Evolutionary conservation across 305 asterid genomes (phyloP).

Genomic region (Fraxinus xanthoxyloides): DNA sequence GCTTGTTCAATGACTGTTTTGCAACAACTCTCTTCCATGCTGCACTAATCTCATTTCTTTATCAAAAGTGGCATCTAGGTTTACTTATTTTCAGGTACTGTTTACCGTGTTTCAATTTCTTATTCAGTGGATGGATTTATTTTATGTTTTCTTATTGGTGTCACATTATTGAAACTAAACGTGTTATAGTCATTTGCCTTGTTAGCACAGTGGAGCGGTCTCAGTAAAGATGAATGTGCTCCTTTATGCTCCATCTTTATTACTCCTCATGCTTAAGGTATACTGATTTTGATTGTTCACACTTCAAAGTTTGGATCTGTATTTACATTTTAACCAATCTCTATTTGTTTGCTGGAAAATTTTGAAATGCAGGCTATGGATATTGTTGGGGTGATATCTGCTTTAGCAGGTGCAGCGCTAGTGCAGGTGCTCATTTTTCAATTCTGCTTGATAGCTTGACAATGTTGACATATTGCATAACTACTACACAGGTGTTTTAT

Average conservation of each 20-base stretch:
- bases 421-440: conserved; percentile 70
- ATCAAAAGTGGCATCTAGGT: conserved; percentile 94
- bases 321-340: conserved; percentile 20
- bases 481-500: not conserved
- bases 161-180: conserved; percentile 38
- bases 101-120: conserved; percentile 10
- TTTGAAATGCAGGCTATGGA: conserved; percentile 74
- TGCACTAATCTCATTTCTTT: conserved; percentile 63
- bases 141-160: conserved; percentile 15
- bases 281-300: conserved; percentile 4
- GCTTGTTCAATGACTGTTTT: conserved; percentile 94
- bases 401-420: conserved; percentile 86
- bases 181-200: conserved; percentile 39
- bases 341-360: conserved; percentile 20
- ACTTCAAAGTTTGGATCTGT: conserved; percentile 5
- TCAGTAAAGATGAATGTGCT: conserved; percentile 94
- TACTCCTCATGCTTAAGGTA: conserved; percentile 80
- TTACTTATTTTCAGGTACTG: conserved; percentile 82
- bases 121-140: conserved; percentile 5
- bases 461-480: not conserved
- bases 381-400: conserved; percentile 76
- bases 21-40: conserved; percentile 86
- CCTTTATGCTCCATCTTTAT: conserved; percentile 80
- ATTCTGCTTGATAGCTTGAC: conserved; percentile 7
- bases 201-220: conserved; percentile 89